These are phyloP conservation scores for Glomus cerebriforme DNA, from an alignment of 192 early-diverging fungal genomes.

Conservation along the genomic window DNA sequence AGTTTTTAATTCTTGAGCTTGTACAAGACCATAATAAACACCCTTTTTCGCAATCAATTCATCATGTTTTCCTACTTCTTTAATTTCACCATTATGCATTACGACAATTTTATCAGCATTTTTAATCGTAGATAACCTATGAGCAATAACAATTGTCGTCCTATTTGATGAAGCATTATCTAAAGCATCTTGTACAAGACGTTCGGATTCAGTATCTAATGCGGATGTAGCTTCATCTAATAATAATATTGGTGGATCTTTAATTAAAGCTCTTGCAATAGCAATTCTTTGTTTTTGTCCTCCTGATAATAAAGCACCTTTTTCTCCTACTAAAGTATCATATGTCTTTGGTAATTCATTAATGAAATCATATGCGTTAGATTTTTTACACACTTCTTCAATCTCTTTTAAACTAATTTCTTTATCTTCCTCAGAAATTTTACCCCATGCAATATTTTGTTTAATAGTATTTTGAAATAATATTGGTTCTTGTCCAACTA, in stretches of 20 bases:
- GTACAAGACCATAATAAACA: constrained; percentile 62
- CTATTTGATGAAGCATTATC: constrained; percentile 71
- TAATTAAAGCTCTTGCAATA: constrained; percentile 90
- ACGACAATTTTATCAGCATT: constrained; percentile 87
- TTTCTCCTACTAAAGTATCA: constrained; percentile 88
- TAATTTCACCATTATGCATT: constrained; percentile 66
- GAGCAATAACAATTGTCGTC: constrained; percentile 89
- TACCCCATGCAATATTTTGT: constrained; percentile 72
- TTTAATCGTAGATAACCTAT: constrained; percentile 85
- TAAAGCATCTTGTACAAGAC: constrained; percentile 78
- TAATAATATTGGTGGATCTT: constrained; percentile 81
- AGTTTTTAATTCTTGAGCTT: constrained; percentile 60
- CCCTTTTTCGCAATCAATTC: constrained; percentile 64
- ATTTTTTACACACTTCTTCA: constrained; percentile 59
- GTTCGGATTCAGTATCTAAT: constrained; percentile 78
- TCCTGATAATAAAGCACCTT: constrained; percentile 74
- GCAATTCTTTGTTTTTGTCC: constrained; percentile 95
- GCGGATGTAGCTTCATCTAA: constrained; percentile 89
- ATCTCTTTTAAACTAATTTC: constrained; percentile 75
- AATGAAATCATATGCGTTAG: constrained; percentile 80
- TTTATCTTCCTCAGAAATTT: constrained; percentile 39
- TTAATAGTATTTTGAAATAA: constrained; percentile 77
- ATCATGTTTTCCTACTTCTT: constrained; percentile 76
- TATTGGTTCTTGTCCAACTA: constrained; percentile 75
- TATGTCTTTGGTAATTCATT: constrained; percentile 76